Percentiles rank a stretch among this genome's conserved stretches.
Conservation (phyloP, 2,329 filamentous ascomycete species). For the Amauroascus niger region DNA sequence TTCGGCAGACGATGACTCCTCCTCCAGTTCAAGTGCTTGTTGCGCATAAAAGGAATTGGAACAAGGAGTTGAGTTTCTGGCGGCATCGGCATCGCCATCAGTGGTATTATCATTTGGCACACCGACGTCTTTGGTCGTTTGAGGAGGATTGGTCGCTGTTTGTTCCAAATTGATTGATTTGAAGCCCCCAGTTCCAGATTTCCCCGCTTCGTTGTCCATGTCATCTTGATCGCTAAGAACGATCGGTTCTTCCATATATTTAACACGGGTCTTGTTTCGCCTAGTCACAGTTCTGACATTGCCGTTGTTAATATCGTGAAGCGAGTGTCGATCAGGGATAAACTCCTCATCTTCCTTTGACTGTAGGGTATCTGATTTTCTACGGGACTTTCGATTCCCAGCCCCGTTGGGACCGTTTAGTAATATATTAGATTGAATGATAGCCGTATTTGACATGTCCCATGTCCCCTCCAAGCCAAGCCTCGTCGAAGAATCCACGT, state of each 20-base stretch:
- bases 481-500: background rate
- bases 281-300: conserved; percentile 10
- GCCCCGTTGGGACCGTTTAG: conserved; percentile 10
- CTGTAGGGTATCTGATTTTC: conserved; percentile 11
- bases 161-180: background rate
- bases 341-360: conserved; percentile 26
- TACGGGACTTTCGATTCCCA: background rate
- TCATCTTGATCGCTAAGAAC: conserved; percentile 11
- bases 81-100: background rate
- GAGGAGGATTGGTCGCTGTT: background rate
- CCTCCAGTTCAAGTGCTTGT: conserved; percentile 1
- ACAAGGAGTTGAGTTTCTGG: background rate
- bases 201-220: background rate
- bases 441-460: background rate
- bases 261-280: conserved; percentile 11
- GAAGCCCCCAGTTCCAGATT: background rate
- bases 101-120: background rate
- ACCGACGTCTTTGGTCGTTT: background rate
- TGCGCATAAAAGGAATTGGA: background rate
- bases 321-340: conserved; percentile 15
- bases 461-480: conserved; percentile 6
- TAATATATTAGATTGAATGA: conserved; percentile 17
- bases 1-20: background rate
- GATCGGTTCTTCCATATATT: conserved; percentile 14
- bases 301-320: background rate